Base-by-base conservation (phyloP, 495 filamentous ascomycete species). In the Parmelia sp. region DNA sequence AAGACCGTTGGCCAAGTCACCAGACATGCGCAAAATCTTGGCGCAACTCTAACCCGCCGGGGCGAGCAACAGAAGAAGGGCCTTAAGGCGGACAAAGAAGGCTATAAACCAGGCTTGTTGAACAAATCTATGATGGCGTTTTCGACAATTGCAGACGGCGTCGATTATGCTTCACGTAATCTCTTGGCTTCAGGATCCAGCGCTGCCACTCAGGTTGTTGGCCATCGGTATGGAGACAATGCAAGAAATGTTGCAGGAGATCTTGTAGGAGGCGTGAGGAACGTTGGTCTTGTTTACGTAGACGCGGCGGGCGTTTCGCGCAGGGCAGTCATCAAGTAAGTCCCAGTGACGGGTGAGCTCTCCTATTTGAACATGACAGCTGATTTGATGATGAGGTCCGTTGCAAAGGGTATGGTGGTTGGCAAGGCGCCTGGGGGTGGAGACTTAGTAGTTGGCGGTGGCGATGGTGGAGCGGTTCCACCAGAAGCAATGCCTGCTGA, bases 61-160 rank as follows among this genome's bases (percentile, higher is more conserved):
- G 84, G 83, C 51, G 80, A 84, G 45, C 81, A 83, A 62, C 77
- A 79, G 56, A 79, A 78, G 29, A 71, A 75, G n/a, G 71, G 73
- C 19, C 86, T 82, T 68, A 82, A 83, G 1, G 79, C 78, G 35
- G 86, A 86, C 44, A 81, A 82, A n/a, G 82, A 89, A 69, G 84
- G 84, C 17, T 91, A 91, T 74, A 96, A 96, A 74, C 93, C 94
- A 0, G 93, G 94, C 10, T 76, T 98, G 33, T 72, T 98, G 65
- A 97, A 98, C 74, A 97, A 97, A 76, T 89, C 85, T 42, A 78
- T 98, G 79, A 96, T 98, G 75, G 94, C 94, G 0, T 98, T 97
- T 73, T 87, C 86, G n/a, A 97, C 94, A 0, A 82, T 98, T 53
- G 90, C 91, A 39, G 94, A 98, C 72, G 93, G 93, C 40, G 88